phyloP scores from a whole-genome alignment of 306 rosid genomes.

The Gastrolobium villosum region DNA sequence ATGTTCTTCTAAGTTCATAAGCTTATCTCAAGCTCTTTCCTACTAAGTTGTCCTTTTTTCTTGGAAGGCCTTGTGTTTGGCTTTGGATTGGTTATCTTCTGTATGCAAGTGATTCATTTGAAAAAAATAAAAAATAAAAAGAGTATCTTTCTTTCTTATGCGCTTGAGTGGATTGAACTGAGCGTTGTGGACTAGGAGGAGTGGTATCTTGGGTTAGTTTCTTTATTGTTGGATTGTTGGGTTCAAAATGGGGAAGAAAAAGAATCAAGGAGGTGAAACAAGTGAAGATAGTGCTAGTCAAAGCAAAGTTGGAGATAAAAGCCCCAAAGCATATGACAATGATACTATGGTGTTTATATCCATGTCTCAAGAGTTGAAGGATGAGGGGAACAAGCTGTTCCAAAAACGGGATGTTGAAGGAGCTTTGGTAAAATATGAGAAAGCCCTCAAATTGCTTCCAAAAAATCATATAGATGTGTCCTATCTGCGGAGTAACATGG shows the following conservation, averaged over 20 bases:
- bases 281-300: slow-evolving; percentile 55
- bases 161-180: slow-evolving; percentile 48
- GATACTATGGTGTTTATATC: slow-evolving; percentile 70
- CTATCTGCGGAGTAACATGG: slow-evolving; percentile 87
- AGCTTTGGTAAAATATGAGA: slow-evolving; percentile 82
- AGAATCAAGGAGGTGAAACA: slow-evolving; percentile 63
- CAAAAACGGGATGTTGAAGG: slow-evolving; percentile 83
- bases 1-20: neutral
- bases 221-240: slow-evolving; percentile 58
- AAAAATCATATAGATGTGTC: slow-evolving; percentile 82
- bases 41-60: neutral
- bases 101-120: slow-evolving; percentile 34
- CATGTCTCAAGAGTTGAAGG: slow-evolving; percentile 78
- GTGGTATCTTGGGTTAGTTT: slow-evolving; percentile 39
- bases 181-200: slow-evolving; percentile 44
- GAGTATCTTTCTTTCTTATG: slow-evolving; percentile 9
- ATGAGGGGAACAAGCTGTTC: slow-evolving; percentile 90
- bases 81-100: slow-evolving; percentile 36
- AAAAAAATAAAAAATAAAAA: slow-evolving; percentile 1
- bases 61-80: slow-evolving; percentile 1
- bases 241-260: slow-evolving; percentile 78
- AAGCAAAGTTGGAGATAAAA: slow-evolving; percentile 53
- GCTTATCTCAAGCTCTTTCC: slow-evolving; percentile 29
- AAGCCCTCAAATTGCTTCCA: slow-evolving; percentile 85
- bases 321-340: slow-evolving; percentile 60